Base-by-base conservation (phyloP, 129 eudicot genomes). In the Daucus carota region DNA sequence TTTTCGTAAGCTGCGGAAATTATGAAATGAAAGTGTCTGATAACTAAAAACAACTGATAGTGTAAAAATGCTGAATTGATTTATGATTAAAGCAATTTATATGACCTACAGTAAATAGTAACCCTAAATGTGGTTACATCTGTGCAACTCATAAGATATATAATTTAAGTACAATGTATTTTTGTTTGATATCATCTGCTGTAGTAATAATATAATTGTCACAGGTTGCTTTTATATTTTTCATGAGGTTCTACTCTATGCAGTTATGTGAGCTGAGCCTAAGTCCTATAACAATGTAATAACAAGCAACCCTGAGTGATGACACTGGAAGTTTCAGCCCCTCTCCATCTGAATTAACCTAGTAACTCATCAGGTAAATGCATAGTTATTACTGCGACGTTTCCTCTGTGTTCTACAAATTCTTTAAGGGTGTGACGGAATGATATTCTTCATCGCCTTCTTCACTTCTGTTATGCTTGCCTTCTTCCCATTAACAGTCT, bases 391-490 rank as follows among this genome's bases (percentile, higher is more conserved):
- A 1, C 28, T 12, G 8, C 12, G 28, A 52, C 3, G 22, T 22
- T 54, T 57, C 11, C 65, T 57, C 31, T 1, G 10, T 57, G 65
- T 57, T 57, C 1, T 57, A 28, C 65, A n/a, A 0, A 57, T 57
- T 31, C 9, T 54, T 10, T 10, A 57, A 57, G 65, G 32, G 32
- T 57, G 65, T 31, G 1, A 12, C 6, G 65, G 65, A 57, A 93
- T 85, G 6, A 89, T 78, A 45, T 84, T 86, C 31, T 87, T 80
- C 69, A 93, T 85, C 31, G 97, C 88, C 73, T 83, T 84, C 84
- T 90, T 93, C 41, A 90, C 97, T 79, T 87, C 96, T 80, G 78
- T 75, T 52, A 93, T 93, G 84, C 96, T 90, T 48, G 81, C 75
- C 71, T 84, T 89, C 80, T 84, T 87, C 34, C 97, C 88, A 22